Conservation (phyloP, 2,329 filamentous ascomycete species). For the Amesomyces nigricolor region DNA sequence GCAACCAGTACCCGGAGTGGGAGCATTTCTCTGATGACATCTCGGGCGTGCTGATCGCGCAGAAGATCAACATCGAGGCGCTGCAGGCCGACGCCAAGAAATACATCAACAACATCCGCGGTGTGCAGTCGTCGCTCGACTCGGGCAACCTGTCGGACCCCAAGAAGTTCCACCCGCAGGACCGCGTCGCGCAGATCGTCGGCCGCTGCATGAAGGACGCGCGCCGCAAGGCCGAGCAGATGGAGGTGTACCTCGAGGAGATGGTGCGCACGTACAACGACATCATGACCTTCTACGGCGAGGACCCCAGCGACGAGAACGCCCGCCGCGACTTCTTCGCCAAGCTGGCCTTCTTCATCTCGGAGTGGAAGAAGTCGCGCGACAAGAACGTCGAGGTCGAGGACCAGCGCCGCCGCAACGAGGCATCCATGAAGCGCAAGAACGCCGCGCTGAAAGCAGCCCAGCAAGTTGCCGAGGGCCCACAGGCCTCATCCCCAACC, state of each 20-base stretch:
- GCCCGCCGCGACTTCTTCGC: conserved; percentile 92
- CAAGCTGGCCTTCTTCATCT: conserved; percentile 84
- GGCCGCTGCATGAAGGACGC: conserved; percentile 96
- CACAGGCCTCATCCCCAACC: conserved; percentile 60
- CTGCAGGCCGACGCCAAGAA: conserved; percentile 79
- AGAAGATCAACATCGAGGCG: conserved; percentile 95
- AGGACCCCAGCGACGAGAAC: conserved; percentile 86
- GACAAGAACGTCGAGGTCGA: conserved; percentile 87
- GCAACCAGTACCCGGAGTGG: conserved; percentile 95
- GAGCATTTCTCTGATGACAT: conserved; percentile 86
- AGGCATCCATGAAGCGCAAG: conserved; percentile 89
- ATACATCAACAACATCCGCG: conserved; percentile 93
- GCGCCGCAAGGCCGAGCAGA: conserved; percentile 88
- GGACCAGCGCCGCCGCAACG: conserved; percentile 76
- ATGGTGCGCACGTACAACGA: conserved; percentile 89
- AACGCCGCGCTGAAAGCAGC: conserved; percentile 56
- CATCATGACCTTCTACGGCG: conserved; percentile 94
- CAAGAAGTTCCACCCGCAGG: conserved; percentile 96
- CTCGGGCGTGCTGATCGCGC: conserved; percentile 64
- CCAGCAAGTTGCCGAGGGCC: conserved; percentile 39
- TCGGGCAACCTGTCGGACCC: conserved; percentile 91
- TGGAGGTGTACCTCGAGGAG: conserved; percentile 88
- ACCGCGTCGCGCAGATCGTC: conserved; percentile 86
- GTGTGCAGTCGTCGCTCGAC: conserved; percentile 87
- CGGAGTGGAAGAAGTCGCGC: conserved; percentile 91